phyloP scores from a whole-genome alignment of 1,139 yeast genomes.

The Hyphopichia fennica region DNA sequence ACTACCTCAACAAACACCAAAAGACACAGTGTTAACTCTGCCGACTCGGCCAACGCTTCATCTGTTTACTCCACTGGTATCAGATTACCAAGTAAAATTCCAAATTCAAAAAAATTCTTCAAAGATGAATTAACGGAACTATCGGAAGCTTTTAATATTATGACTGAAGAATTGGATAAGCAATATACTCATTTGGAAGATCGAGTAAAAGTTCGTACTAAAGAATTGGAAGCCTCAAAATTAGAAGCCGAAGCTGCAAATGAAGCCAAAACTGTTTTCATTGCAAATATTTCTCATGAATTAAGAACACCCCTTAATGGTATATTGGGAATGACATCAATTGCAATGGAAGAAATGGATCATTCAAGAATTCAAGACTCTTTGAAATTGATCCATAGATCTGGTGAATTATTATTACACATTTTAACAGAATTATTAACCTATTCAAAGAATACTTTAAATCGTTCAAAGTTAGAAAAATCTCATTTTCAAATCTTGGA shows the following conservation, averaged over 20 bases:
- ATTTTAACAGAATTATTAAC: conserved; percentile 86
- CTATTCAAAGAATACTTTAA: conserved; percentile 86
- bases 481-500: conserved; percentile 74
- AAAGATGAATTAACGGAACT: conserved; percentile 86
- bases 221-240: conserved; percentile 84
- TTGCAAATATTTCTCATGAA: conserved; percentile 95
- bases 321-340: conserved; percentile 92
- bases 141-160: conserved; percentile 83
- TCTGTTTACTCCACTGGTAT: conserved; percentile 41
- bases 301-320: conserved; percentile 94
- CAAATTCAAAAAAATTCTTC: conserved; percentile 57
- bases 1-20: not conserved
- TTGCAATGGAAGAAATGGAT: conserved; percentile 84
- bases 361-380: conserved; percentile 60
- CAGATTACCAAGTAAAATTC: conserved; percentile 51
- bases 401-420: conserved; percentile 84
- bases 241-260: conserved; percentile 91
- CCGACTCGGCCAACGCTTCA: not conserved
- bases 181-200: conserved; percentile 87
- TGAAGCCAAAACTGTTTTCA: conserved; percentile 91
- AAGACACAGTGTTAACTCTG: not conserved
- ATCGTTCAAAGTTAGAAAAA: conserved; percentile 79
- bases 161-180: conserved; percentile 83
- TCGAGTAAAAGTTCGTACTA: conserved; percentile 84
- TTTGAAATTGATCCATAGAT: conserved; percentile 74